A percentile compares a stretch with the other conserved stretches of the same genome.
Conservation (phyloP, 116 monocot species). For the Zostera marina region DNA sequence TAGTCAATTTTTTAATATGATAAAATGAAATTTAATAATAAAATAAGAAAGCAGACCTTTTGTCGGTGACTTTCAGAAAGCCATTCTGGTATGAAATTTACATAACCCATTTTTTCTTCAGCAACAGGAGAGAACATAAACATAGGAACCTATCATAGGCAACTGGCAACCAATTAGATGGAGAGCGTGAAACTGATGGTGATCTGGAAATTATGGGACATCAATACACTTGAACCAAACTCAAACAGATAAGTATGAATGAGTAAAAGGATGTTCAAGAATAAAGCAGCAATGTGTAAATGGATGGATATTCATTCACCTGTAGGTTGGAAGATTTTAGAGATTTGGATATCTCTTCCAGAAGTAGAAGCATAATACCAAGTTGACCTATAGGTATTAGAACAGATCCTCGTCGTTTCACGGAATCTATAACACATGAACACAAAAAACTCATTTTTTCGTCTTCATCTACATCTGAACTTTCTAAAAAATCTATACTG, state of each 20-base stretch:
- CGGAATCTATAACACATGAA: conserved; percentile 51
- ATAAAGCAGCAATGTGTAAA: background rate
- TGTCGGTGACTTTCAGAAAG: conserved; percentile 60
- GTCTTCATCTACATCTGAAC: conserved; percentile 33
- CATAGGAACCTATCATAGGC: conserved; percentile 37
- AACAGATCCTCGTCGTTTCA: conserved; percentile 63
- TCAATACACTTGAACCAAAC: no score
- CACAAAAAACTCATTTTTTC: conserved; percentile 66
- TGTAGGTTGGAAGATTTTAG: conserved; percentile 37
- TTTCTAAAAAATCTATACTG: conserved; percentile 16
- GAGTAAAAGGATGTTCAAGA: background rate
- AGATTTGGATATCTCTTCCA: conserved; percentile 45
- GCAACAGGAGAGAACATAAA: conserved; percentile 51
- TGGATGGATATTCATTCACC: conserved; percentile 17
- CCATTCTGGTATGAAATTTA: conserved; percentile 84
- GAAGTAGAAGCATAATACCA: conserved; percentile 38
- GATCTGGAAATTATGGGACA: no score
- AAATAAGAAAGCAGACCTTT: conserved; percentile 26
- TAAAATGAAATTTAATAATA: background rate
- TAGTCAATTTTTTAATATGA: background rate
- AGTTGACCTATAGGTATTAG: conserved; percentile 63
- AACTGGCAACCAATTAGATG: background rate
- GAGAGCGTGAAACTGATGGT: background rate
- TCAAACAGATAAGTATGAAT: no score
- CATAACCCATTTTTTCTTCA: conserved; percentile 49